Conservation (phyloP, 495 filamentous ascomycete genomes). For the Saxophila tyrrhenica region DNA sequence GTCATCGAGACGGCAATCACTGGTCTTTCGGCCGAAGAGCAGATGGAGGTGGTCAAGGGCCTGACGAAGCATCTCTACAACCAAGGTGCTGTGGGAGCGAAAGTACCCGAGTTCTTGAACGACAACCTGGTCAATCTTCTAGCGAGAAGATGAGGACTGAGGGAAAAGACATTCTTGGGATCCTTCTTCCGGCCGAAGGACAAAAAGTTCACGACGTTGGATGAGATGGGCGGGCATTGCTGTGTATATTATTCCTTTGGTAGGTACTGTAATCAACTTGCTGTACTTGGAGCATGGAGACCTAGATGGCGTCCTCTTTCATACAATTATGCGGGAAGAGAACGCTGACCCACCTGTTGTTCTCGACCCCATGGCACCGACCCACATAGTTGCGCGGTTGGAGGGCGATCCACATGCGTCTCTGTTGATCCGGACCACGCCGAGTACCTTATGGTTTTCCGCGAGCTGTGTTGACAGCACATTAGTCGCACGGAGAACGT, state of each 20-base stretch:
- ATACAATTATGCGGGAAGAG: too few species aligned
- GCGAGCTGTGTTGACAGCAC: too few species aligned
- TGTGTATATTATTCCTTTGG: neutral
- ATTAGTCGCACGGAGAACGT: too few species aligned
- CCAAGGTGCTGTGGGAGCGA: constrained; percentile 57
- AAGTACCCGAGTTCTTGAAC: constrained; percentile 32
- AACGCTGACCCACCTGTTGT: too few species aligned
- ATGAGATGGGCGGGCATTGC: neutral
- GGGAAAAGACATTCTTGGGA: too few species aligned
- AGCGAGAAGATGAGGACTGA: neutral
- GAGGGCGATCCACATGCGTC: too few species aligned
- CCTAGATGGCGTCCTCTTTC: too few species aligned
- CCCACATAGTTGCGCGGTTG: too few species aligned
- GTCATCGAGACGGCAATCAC: constrained; percentile 84
- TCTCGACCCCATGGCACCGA: too few species aligned
- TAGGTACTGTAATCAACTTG: constrained; percentile 2
- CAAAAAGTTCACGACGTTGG: neutral
- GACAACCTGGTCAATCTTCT: constrained; percentile 6
- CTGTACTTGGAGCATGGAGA: neutral
- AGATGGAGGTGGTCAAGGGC: constrained; percentile 75
- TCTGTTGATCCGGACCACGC: too few species aligned
- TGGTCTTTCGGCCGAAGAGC: constrained; percentile 70
- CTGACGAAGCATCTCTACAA: constrained; percentile 78
- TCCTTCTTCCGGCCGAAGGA: too few species aligned
- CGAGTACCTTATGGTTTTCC: too few species aligned